Conservation (phyloP, 2,329 filamentous ascomycete genomes). For the Neodidymelliopsis sp. region DNA sequence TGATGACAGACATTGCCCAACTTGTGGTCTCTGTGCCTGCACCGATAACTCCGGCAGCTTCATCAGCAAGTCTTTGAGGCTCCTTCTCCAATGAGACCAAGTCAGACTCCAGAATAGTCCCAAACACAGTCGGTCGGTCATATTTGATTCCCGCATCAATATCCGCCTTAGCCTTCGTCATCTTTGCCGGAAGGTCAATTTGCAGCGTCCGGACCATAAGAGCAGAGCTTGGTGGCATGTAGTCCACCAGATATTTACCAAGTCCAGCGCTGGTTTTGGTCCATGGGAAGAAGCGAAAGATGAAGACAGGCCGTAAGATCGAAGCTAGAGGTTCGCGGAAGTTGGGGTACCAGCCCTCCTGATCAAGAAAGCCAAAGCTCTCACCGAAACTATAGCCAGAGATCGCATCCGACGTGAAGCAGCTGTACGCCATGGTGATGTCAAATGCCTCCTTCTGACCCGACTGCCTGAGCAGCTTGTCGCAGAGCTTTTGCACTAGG, state of each 20-base stretch:
- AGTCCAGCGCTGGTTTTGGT: slow-evolving; percentile 28
- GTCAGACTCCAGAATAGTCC: slow-evolving; percentile 27
- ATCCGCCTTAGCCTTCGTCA: slow-evolving; percentile 30
- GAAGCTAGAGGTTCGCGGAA: slow-evolving; percentile 32
- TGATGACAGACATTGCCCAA: slow-evolving; percentile 35
- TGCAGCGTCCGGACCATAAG: slow-evolving; percentile 35
- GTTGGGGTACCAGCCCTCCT: slow-evolving; percentile 36
- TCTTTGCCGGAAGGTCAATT: slow-evolving; percentile 34
- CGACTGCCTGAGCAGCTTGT: slow-evolving; percentile 32
- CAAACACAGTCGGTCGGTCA: slow-evolving; percentile 34
- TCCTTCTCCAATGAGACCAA: slow-evolving; percentile 28
- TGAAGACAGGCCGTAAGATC: slow-evolving; percentile 29
- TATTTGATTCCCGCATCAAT: slow-evolving; percentile 33
- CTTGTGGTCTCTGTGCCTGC: slow-evolving; percentile 48
- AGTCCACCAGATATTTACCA: slow-evolving; percentile 27
- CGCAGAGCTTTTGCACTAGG: slow-evolving; percentile 33
- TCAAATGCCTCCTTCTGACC: slow-evolving; percentile 29
- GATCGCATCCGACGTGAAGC: slow-evolving; percentile 36
- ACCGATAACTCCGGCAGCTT: slow-evolving; percentile 41
- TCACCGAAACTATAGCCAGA: slow-evolving; percentile 35
- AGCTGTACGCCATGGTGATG: slow-evolving; percentile 37
- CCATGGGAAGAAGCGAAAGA: slow-evolving; percentile 37
- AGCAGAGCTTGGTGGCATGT: slow-evolving; percentile 29
- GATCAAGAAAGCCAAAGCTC: slow-evolving; percentile 34
- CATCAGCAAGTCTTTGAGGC: slow-evolving; percentile 39